phyloP scores from a whole-genome alignment of 495 filamentous ascomycete species.

The Terfezia claveryi region DNA sequence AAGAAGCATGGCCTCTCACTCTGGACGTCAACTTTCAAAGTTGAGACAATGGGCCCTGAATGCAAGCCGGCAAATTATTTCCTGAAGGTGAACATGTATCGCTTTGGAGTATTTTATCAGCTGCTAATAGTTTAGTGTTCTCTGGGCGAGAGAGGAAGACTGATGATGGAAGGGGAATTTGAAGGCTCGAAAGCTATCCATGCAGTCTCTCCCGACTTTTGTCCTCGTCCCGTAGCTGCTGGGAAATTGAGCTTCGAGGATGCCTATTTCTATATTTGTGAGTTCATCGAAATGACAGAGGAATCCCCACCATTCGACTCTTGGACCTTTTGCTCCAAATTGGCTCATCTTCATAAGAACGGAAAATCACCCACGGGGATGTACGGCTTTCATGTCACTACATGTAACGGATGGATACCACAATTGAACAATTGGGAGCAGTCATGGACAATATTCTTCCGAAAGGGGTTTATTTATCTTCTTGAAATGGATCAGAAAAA shows the following conservation, averaged over 20 bases:
- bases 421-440: conserved; percentile 23
- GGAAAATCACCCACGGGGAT: conserved; percentile 27
- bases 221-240: conserved; percentile 26
- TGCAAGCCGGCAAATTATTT: background rate
- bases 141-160: background rate
- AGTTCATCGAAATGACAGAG: conserved; percentile 23
- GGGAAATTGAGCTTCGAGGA: conserved; percentile 8
- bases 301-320: background rate
- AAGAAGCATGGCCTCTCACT: background rate
- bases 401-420: conserved; percentile 25
- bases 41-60: background rate
- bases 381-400: conserved; percentile 30
- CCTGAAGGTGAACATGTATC: background rate
- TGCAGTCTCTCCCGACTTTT: conserved; percentile 21
- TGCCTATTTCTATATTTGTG: conserved; percentile 27
- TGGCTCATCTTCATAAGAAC: conserved; percentile 25
- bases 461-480: conserved; percentile 18
- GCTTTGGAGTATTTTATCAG: no score
- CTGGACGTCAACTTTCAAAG: background rate
- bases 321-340: conserved; percentile 21
- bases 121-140: background rate
- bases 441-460: conserved; percentile 28
- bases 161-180: conserved; percentile 27
- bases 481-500: conserved; percentile 6
- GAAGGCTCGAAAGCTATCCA: conserved; percentile 27